Conservation (phyloP, 148 eudicot species). For the Diospyros lotus region DNA sequence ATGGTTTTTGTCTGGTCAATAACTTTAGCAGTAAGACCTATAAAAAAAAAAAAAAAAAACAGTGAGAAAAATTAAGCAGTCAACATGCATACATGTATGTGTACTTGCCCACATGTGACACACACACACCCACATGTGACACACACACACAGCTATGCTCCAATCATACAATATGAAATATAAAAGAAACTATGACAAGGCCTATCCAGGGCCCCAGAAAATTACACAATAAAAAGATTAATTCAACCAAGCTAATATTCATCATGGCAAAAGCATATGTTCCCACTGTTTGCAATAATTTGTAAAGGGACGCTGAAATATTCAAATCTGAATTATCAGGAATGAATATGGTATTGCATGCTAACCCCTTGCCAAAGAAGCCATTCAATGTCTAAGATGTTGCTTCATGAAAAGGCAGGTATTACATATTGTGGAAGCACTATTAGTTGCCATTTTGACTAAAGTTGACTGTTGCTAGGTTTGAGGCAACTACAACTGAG, state of each 20-base stretch:
- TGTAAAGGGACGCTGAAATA: not conserved
- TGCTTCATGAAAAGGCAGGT: not conserved
- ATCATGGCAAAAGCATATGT: not conserved
- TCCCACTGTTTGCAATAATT: not conserved
- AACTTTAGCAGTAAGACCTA: slow-evolving; percentile 85
- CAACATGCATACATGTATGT: not conserved
- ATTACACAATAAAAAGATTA: not conserved
- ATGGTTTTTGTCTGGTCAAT: slow-evolving; percentile 65
- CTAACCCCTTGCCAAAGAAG: not conserved
- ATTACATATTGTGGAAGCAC: not conserved
- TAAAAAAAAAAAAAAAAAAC: not conserved
- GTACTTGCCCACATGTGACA: not conserved
- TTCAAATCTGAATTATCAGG: not conserved
- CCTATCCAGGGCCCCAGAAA: not conserved
- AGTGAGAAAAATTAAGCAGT: not conserved
- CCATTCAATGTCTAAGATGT: not conserved
- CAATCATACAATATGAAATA: not conserved
- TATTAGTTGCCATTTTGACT: not conserved
- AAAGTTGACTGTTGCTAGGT: not conserved
- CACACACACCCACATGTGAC: too few species aligned
- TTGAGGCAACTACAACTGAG: not conserved
- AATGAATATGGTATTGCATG: not conserved
- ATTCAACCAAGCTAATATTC: not conserved
- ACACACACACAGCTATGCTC: not conserved
- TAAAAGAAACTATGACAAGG: not conserved